Base-by-base conservation (phyloP, 1,284 basidiomycete species). In the Apiotrichum akiyoshidainum region DNA sequence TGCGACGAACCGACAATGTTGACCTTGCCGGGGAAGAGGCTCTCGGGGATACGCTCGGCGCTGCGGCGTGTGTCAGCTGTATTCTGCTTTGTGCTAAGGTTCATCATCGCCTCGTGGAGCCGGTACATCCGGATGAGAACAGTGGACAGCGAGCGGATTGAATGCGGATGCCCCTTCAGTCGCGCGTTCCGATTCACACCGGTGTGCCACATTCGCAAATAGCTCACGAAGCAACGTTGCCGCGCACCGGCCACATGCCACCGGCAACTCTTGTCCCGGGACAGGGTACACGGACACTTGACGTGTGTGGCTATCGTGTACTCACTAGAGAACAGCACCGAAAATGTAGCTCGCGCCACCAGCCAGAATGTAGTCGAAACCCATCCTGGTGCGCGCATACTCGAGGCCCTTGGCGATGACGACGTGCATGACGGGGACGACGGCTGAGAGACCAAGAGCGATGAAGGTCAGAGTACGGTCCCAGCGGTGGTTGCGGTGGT, bases 281-380 rank as follows among this genome's bases (percentile, higher is more conserved):
- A 12, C 55, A 61, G 5, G 14, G n/a, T 17, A n/a, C 16, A 17
- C 41, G 14, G 41, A 19, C 19, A 4, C n/a, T 4, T 4, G 41
- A 42, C n/a, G 14, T 17, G 41, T 42, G n/a, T n/a, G n/a, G n/a
- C n/a, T n/a, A 31, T 31, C 7, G 16, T 3, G 49, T 54, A 85
- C 89, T 77, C 80, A 91, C 90, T 92, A 92, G 21, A 91, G 80
- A 63, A 89, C 75, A 21, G 90, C 90, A 40, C 90, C 90, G 37
- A 73, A 70, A 68, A 92, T 86, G 75, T 92, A 79, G 19, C 87
- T 79, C 33, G 77, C 81, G n/a, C 84, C 89, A 45, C 86, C 87
- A 11, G 81, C 69, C 33, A 89, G 61, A 31, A 92, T 75, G 84
- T 87, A 89, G 26, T 81, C 79, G 60, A 88, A 82, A 37, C 87